These are phyloP conservation scores for Phanerodontia chrysosporium DNA, from an alignment of 768 basidiomycete species.

Conservation along the genomic window DNA sequence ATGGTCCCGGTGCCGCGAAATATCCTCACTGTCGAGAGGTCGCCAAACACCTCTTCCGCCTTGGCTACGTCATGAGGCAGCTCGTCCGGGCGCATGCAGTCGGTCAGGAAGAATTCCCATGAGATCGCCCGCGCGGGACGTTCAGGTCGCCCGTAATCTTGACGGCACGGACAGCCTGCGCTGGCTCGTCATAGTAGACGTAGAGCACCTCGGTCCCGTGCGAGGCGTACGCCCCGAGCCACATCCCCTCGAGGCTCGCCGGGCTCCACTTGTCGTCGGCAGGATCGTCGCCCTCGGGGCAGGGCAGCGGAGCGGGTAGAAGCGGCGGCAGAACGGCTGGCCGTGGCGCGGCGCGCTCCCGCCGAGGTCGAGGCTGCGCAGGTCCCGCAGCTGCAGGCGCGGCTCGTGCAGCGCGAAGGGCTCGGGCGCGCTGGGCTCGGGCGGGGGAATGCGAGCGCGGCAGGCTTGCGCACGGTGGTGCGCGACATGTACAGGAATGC, in stretches of 20 bases:
- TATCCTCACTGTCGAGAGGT: not conserved
- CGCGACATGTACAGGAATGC: not conserved
- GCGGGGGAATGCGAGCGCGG: constrained; percentile 13
- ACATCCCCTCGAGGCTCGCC: constrained; percentile 17
- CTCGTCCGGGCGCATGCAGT: not conserved
- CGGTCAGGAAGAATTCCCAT: constrained; percentile 13
- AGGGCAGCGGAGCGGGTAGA: constrained; percentile 14
- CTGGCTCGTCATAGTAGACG: constrained; percentile 10
- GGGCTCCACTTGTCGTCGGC: constrained; percentile 12
- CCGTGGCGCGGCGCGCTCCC: constrained; percentile 3
- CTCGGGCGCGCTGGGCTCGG: not conserved
- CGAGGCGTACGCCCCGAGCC: constrained; percentile 22
- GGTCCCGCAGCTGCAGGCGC: not conserved
- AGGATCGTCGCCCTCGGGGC: constrained; percentile 9
- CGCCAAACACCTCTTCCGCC: not conserved
- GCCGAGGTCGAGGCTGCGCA: constrained; percentile 7
- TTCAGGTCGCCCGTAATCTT: constrained; percentile 22
- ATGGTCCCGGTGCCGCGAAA: constrained; percentile 1
- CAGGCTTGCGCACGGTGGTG: constrained; percentile 10
- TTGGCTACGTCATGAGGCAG: not conserved
- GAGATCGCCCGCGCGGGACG: constrained; percentile 20
- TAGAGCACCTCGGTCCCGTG: constrained; percentile 22
- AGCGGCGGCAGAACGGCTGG: constrained; percentile 10
- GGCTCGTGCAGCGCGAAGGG: not conserved
- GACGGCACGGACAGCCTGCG: constrained; percentile 13